Conservation (phyloP, 345 rosid species). For the Lagerstroemia speciosa region DNA sequence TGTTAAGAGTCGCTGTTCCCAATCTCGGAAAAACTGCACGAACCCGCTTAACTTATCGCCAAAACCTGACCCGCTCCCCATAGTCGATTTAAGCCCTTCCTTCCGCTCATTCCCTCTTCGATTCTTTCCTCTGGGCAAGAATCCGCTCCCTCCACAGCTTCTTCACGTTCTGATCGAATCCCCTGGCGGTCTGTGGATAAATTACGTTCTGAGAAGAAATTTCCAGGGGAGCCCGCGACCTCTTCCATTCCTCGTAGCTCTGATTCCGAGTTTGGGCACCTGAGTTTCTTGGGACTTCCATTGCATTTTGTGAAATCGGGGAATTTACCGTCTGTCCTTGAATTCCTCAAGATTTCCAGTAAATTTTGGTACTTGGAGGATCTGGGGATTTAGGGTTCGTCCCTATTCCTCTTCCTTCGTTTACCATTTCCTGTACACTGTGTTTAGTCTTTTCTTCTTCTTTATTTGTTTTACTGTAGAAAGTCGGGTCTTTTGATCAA, state of each 20-base stretch:
- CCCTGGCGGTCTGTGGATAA: not conserved
- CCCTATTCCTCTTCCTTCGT: slow-evolving; percentile 2
- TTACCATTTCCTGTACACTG: not conserved
- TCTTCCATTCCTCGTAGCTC: not conserved
- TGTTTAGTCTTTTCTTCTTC: no score
- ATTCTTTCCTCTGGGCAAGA: slow-evolving; percentile 37
- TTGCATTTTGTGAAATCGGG: not conserved
- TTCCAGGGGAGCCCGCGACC: not conserved
- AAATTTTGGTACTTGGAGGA: slow-evolving; percentile 2
- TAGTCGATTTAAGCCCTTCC: slow-evolving; percentile 6
- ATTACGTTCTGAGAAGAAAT: not conserved
- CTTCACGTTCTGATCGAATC: not conserved
- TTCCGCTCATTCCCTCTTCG: slow-evolving; percentile 17
- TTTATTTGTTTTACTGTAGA: not conserved
- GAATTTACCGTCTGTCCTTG: not conserved
- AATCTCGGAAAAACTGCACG: slow-evolving; percentile 8
- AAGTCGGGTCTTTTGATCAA: slow-evolving; percentile 8
- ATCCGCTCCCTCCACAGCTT: slow-evolving; percentile 14
- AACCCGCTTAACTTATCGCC: slow-evolving; percentile 11
- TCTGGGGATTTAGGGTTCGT: slow-evolving; percentile 1
- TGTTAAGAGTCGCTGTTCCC: slow-evolving; percentile 12
- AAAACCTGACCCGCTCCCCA: slow-evolving; percentile 9
- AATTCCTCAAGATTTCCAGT: slow-evolving; percentile 4
- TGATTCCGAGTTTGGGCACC: not conserved
- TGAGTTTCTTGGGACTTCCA: not conserved